Percentiles rank a stretch among this genome's conserved stretches.
These are phyloP conservation scores for Gigaspora rosea DNA, from an alignment of 192 early-diverging fungal genomes.

Conservation along the genomic window DNA sequence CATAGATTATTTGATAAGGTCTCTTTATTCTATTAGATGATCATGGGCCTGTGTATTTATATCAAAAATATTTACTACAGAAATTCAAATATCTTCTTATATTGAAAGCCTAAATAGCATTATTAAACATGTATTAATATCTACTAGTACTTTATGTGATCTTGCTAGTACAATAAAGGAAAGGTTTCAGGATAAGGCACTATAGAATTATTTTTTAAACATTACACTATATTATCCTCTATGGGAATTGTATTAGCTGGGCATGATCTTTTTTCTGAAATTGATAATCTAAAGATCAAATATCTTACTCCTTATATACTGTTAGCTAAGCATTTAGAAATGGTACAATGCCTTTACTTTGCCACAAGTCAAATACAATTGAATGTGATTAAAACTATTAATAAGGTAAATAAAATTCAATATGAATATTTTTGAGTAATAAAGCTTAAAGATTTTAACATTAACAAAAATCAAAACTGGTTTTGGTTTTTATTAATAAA, in stretches of 20 bases:
- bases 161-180: no score
- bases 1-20: not conserved
- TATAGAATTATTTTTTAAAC: no score
- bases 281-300: not conserved
- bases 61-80: slow-evolving; percentile 13
- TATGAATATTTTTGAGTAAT: no score
- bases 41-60: not conserved
- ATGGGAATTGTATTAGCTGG: not conserved
- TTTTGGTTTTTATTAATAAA: no score
- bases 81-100: not conserved
- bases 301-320: not conserved
- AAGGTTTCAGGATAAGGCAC: no score
- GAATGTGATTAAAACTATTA: not conserved
- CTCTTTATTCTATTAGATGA: not conserved
- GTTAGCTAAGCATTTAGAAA: not conserved
- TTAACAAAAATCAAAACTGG: no score
- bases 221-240: not conserved
- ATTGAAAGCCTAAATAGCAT: not conserved
- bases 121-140: not conserved
- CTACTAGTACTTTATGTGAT: not conserved
- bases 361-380: not conserved
- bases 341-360: not conserved
- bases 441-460: no score
- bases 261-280: not conserved
- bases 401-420: no score